Evolutionary conservation across 2,329 filamentous ascomycete species (phyloP).

Genomic region (Paecilomyces fulvus): DNA sequence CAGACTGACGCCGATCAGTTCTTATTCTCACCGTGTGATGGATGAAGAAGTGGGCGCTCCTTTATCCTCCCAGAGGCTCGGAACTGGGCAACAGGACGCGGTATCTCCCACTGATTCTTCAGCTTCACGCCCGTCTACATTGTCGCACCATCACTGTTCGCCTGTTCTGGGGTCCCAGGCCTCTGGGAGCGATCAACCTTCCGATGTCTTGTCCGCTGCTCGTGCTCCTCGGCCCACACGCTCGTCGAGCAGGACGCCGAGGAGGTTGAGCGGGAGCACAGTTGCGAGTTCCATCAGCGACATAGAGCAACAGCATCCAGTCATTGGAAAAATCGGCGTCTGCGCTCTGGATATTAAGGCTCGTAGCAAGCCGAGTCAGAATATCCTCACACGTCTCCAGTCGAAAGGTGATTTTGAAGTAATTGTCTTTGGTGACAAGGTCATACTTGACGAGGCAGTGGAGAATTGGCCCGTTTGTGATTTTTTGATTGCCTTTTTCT

Average conservation of each 20-base stretch:
- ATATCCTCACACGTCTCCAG: constrained; percentile 88
- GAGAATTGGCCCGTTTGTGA: constrained; percentile 96
- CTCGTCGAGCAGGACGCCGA: constrained; percentile 61
- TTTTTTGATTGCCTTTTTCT: constrained; percentile 97
- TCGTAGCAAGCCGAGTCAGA: constrained; percentile 90
- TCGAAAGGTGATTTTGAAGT: constrained; percentile 91
- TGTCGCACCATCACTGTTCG: constrained; percentile 5
- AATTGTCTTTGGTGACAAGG: constrained; percentile 96
- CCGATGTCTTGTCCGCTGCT: constrained; percentile 28
- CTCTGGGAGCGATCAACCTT: constrained; percentile 12
- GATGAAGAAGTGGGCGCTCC: constrained; percentile 5
- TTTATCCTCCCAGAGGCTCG: not conserved
- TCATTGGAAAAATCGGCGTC: constrained; percentile 69
- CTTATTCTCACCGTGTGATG: not conserved
- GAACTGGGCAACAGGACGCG: constrained; percentile 4
- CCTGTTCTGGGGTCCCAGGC: constrained; percentile 8
- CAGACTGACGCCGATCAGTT: not conserved
- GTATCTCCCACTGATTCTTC: constrained; percentile 10
- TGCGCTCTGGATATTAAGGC: constrained; percentile 95
- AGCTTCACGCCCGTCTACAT: constrained; percentile 10
- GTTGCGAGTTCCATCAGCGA: constrained; percentile 69
- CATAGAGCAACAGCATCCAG: constrained; percentile 40
- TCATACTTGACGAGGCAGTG: constrained; percentile 92
- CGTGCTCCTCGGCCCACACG: constrained; percentile 24
- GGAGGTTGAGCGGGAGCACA: constrained; percentile 74